phyloP scores from a whole-genome alignment of 441 rosid species.

The Mallotus repandus region DNA sequence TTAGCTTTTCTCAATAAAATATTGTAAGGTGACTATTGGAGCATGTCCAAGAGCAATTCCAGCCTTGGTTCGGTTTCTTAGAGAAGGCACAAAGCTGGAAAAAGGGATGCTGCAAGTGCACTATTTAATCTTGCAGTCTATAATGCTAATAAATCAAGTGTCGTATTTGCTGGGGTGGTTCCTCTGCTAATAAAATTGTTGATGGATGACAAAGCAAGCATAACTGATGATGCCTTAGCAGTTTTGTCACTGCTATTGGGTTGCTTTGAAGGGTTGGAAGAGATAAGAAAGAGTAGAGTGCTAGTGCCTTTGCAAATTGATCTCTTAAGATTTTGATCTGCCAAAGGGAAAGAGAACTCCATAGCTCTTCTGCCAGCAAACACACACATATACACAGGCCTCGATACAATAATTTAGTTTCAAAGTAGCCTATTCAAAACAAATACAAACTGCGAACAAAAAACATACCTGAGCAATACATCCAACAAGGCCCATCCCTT shows the following conservation, averaged over 20 bases:
- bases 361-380: slow-evolving; percentile 35
- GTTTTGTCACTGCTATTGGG: slow-evolving; percentile 46
- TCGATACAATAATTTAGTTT: too few relatives aligned
- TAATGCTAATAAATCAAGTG: slow-evolving; percentile 42
- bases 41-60: slow-evolving; percentile 45
- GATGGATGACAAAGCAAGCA: slow-evolving; percentile 67
- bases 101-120: slow-evolving; percentile 62
- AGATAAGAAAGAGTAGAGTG: slow-evolving; percentile 43
- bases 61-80: slow-evolving; percentile 48
- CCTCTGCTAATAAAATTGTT: slow-evolving; percentile 54
- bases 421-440: too few relatives aligned
- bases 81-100: slow-evolving; percentile 58
- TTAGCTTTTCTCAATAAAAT: slow-evolving; percentile 57
- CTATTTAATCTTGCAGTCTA: slow-evolving; percentile 50
- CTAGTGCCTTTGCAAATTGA: slow-evolving; percentile 57
- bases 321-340: slow-evolving; percentile 60
- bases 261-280: slow-evolving; percentile 46
- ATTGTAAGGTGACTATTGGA: slow-evolving; percentile 52
- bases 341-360: slow-evolving; percentile 61
- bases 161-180: slow-evolving; percentile 42
- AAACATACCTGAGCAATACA: slow-evolving; percentile 89
- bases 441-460: too few relatives aligned
- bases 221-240: slow-evolving; percentile 61
- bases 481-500: slow-evolving; percentile 95
- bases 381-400: slow-evolving; percentile 22